phyloP scores from a whole-genome alignment of 306 rosid genomes.

The Prunus davidiana region DNA sequence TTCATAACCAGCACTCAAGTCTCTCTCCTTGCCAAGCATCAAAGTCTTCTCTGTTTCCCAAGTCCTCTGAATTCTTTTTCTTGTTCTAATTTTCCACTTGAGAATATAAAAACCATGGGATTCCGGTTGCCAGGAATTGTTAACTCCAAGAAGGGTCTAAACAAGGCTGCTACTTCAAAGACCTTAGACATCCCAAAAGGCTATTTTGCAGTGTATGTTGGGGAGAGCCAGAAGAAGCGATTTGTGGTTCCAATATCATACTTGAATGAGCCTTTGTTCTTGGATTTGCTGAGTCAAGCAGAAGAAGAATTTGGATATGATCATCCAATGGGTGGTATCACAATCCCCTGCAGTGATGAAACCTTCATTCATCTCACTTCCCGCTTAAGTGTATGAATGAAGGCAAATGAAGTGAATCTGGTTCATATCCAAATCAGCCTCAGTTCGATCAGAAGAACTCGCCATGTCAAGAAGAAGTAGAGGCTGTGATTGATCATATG shows the following conservation, averaged over 20 bases:
- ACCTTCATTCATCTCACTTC: constrained; percentile 16
- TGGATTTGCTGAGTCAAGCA: too few relatives aligned
- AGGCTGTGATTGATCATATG: too few relatives aligned
- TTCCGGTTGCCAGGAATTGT: not conserved
- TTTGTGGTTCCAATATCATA: too few relatives aligned
- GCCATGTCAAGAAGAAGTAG: too few relatives aligned
- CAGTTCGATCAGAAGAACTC: too few relatives aligned
- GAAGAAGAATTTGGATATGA: too few relatives aligned
- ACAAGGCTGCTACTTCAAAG: not conserved
- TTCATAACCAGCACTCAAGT: constrained; percentile 5
- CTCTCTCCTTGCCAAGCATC: not conserved
- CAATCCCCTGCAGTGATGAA: constrained; percentile 16
- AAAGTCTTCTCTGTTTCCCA: not conserved
- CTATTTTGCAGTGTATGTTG: constrained; percentile 17
- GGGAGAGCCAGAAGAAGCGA: not conserved
- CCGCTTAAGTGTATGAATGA: not conserved
- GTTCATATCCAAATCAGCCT: too few relatives aligned
- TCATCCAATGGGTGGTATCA: constrained; percentile 12
- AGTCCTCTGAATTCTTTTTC: not conserved
- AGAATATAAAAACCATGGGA: not conserved
- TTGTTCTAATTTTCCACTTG: not conserved
- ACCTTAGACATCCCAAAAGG: constrained; percentile 14
- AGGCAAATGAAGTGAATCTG: too few relatives aligned
- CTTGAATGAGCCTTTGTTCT: too few relatives aligned
- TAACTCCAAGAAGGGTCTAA: not conserved